A percentile compares a stretch with the other conserved stretches of the same genome.
phyloP scores from a whole-genome alignment of 257 asterid species.

The Solanum microdontum region DNA sequence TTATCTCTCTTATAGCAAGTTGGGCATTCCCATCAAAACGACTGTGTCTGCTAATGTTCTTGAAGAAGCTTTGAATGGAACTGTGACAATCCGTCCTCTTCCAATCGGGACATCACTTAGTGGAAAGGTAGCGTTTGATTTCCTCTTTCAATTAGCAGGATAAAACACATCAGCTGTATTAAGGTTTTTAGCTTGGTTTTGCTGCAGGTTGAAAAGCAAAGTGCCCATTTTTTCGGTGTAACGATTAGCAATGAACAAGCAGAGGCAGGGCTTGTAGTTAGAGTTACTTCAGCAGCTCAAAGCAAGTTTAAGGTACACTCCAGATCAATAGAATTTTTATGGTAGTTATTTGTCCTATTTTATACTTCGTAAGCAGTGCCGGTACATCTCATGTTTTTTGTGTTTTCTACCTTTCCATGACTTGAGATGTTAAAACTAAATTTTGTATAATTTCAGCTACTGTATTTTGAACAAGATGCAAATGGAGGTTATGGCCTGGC shows the following conservation, averaged over 20 bases:
- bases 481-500: slow-evolving; percentile 96
- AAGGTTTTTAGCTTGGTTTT: slow-evolving; percentile 4
- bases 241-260: slow-evolving; percentile 93
- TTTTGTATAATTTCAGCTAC: slow-evolving; percentile 33
- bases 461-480: slow-evolving; percentile 86
- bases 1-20: slow-evolving; percentile 48
- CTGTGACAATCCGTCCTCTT: slow-evolving; percentile 91
- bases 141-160: slow-evolving; percentile 4
- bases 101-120: slow-evolving; percentile 92
- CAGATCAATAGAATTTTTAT: background rate
- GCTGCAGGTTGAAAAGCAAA: slow-evolving; percentile 90
- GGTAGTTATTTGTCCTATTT: background rate
- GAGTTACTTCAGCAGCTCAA: slow-evolving; percentile 94
- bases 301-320: slow-evolving; percentile 88
- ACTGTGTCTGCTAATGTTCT: slow-evolving; percentile 94
- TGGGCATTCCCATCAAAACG: slow-evolving; percentile 98
- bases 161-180: background rate
- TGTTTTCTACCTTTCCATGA: background rate
- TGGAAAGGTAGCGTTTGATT: slow-evolving; percentile 53
- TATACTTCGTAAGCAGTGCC: background rate
- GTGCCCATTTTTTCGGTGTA: slow-evolving; percentile 95
- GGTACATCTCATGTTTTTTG: background rate
- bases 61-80: slow-evolving; percentile 98
- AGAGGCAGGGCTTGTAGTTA: slow-evolving; percentile 76
- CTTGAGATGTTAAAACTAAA: slow-evolving; percentile 6